Conservation (phyloP, 163 green algal species). For the Coccomyxa subellipsoidea region DNA sequence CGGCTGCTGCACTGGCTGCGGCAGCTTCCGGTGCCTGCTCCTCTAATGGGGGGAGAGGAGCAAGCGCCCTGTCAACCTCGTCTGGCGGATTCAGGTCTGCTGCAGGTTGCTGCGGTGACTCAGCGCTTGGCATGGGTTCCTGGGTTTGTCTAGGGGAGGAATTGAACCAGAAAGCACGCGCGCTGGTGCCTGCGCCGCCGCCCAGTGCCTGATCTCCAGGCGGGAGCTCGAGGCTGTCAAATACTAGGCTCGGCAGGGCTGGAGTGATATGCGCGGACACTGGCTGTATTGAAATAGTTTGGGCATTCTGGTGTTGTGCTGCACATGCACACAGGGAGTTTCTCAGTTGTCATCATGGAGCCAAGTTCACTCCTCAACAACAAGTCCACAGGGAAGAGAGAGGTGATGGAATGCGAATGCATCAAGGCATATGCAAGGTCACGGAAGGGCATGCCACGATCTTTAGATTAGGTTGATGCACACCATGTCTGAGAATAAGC, state of each 20-base stretch:
- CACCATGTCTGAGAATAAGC: conserved; percentile 12
- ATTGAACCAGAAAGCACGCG: not conserved
- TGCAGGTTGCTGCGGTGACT: not conserved
- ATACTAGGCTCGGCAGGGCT: not conserved
- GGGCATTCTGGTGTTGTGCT: not conserved
- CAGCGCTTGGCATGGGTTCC: not conserved
- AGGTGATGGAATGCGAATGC: not conserved
- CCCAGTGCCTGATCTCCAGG: not conserved
- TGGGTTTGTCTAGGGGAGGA: not conserved
- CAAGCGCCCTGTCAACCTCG: not conserved
- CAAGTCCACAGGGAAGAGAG: too few relatives aligned
- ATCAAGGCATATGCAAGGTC: not conserved
- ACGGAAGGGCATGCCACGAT: not conserved
- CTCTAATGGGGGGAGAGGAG: not conserved
- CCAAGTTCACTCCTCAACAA: too few relatives aligned
- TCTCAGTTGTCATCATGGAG: not conserved
- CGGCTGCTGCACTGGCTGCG: not conserved
- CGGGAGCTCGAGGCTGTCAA: not conserved
- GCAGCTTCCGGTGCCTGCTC: not conserved
- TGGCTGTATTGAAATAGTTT: not conserved
- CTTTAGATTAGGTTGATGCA: not conserved
- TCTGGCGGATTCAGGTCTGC: not conserved
- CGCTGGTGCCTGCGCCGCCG: not conserved
- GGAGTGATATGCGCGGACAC: not conserved
- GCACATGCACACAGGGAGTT: not conserved